Conservation (phyloP, 192 early-diverging fungal species). For the Rhizophlyctis rosea region DNA sequence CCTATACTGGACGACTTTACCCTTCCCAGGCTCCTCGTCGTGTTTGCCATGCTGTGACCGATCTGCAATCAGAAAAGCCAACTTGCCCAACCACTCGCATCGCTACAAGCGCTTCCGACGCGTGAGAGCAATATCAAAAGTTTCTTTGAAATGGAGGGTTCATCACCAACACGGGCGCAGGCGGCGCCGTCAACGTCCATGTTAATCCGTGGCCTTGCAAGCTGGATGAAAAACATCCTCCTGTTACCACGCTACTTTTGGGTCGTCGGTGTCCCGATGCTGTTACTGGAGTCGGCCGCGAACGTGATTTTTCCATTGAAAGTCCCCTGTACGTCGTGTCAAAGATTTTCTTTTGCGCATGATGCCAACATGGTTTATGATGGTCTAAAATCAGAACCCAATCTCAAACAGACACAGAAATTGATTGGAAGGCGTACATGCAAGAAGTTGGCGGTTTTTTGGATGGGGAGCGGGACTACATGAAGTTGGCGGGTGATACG, state of each 20-base stretch:
- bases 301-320: slow-evolving; percentile 57
- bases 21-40: too few species aligned
- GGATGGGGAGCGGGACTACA: slow-evolving; percentile 80
- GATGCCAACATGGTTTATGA: slow-evolving; percentile 2
- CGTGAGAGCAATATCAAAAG: too few species aligned
- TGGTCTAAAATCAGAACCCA: slow-evolving; percentile 18
- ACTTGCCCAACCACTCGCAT: too few species aligned
- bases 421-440: slow-evolving; percentile 97
- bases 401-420: slow-evolving; percentile 72
- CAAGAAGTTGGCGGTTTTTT: slow-evolving; percentile 80
- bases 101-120: too few species aligned
- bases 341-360: background rate
- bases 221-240: slow-evolving; percentile 22
- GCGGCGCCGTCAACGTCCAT: too few species aligned
- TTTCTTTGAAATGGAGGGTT: too few species aligned
- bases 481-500: slow-evolving; percentile 77
- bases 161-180: too few species aligned
- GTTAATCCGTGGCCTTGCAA: too few species aligned
- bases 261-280: slow-evolving; percentile 27
- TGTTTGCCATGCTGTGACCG: too few species aligned
- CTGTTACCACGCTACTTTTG: slow-evolving; percentile 46
- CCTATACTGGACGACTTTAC: too few species aligned
- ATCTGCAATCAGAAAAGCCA: too few species aligned
- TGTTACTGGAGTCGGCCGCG: slow-evolving; percentile 50
- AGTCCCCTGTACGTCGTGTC: slow-evolving; percentile 54